These are phyloP conservation scores for Candida vartiovaarae DNA, from an alignment of 805 yeast species.

Conservation along the genomic window DNA sequence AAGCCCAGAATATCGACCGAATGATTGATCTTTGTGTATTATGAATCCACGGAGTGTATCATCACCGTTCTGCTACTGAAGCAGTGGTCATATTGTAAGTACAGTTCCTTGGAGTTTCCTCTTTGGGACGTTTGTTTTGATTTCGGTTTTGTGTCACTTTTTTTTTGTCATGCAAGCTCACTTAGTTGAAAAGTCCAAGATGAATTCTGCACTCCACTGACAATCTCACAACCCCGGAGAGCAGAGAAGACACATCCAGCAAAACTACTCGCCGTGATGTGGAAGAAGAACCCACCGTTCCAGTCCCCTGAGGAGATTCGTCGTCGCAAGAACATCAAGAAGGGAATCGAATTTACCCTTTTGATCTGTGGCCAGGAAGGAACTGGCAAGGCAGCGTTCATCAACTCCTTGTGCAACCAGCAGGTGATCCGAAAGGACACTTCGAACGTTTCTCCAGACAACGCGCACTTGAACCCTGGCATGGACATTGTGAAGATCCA, in stretches of 20 bases:
- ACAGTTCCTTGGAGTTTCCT: no score
- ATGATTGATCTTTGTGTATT: no score
- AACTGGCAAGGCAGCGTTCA: slow-evolving; percentile 66
- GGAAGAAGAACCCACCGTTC: neutral
- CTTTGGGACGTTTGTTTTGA: neutral
- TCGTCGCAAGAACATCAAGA: slow-evolving; percentile 55
- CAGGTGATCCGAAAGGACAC: slow-evolving; percentile 30
- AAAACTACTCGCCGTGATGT: neutral
- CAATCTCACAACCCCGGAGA: no score
- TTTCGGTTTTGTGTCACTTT: slow-evolving; percentile 3
- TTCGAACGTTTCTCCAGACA: slow-evolving; percentile 22
- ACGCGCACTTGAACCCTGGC: slow-evolving; percentile 30
- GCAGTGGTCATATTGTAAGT: no score
- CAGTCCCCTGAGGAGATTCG: slow-evolving; percentile 35
- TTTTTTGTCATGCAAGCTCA: neutral
- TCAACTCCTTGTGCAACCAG: slow-evolving; percentile 58
- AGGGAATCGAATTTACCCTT: slow-evolving; percentile 56
- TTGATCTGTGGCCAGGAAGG: slow-evolving; percentile 71
- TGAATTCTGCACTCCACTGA: no score
- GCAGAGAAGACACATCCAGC: no score
- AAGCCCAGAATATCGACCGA: no score
- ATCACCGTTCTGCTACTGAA: no score
- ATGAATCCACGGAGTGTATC: no score
- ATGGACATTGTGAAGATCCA: slow-evolving; percentile 39
- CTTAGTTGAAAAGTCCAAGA: neutral